Base-by-base conservation (phyloP, 306 rosid genomes). In the Prunus kanzakura region DNA sequence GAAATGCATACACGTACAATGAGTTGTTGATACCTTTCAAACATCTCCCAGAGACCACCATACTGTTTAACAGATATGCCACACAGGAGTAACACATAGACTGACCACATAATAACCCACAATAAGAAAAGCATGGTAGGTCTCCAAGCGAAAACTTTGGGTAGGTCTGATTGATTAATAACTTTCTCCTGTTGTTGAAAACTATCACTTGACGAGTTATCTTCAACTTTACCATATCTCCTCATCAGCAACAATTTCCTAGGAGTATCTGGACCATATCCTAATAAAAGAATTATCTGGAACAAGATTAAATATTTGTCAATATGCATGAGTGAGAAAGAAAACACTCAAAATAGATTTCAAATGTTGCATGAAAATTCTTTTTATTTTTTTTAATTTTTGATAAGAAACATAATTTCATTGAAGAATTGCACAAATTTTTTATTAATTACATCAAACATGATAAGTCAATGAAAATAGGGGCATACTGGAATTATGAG, bases 241-340 rank as follows among this genome's bases (percentile, higher is more conserved):
- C 73, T 71, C 81, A 49, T 85, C 62, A 19, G 25, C 76, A 92
- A 84, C 75, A 95, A 67, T 78, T 89, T 89, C 80, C 93, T 87
- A 45, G 96, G 99, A 81, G 92, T 85, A 85, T 95, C 99, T 57
- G 88, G 90, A 78, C 99, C 96, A 81, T 83, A 85, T 69, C 97
- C 97, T 75, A 92, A 84, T 79, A 92, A 83, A 82, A 95, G 85
- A 58, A 87, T 77, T 76, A 92, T 82, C 97, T 95, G 88, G 20
- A 62, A 79, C 72, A 76, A 71, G 58, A 76, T 71, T 58, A 69
- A 76, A 78, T n/a, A 62, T 69, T 51, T 8, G 57, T 78, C 65
- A 77, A 61, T 46, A 80, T 22, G 65, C 76, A 74, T 55, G 32
- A 68, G 69, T 23, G 71, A 73, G 32, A 19, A 38, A 30, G 75